Conservation (phyloP, 768 basidiomycete genomes). For the Hebeloma cylindrosporum region DNA sequence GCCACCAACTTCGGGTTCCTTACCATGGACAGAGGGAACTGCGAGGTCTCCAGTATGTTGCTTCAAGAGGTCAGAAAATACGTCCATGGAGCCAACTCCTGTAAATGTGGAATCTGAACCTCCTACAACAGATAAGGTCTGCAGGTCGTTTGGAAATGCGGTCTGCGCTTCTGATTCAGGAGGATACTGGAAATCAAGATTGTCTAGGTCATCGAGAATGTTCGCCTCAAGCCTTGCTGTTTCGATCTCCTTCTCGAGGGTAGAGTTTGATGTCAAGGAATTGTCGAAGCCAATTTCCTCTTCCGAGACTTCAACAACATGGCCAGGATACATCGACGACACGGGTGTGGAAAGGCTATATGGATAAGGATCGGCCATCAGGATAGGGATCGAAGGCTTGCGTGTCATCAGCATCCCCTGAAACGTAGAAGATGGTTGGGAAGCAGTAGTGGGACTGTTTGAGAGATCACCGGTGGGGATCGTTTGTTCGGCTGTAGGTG, state of each 20-base stretch:
- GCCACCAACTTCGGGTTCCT: no score
- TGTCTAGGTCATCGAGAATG: conserved; percentile 14
- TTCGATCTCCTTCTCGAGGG: conserved; percentile 23
- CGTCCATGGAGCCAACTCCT: no score
- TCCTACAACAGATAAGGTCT: no score
- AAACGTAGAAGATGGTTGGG: conserved; percentile 2
- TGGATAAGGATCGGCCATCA: conserved; percentile 46
- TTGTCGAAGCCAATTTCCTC: conserved; percentile 29
- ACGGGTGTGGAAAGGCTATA: conserved; percentile 48
- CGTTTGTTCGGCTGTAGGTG: no score
- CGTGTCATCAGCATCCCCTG: conserved; percentile 14
- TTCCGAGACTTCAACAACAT: conserved; percentile 21
- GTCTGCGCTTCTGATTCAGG: conserved; percentile 11
- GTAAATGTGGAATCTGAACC: no score
- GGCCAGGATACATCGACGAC: conserved; percentile 12
- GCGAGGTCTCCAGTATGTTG: no score
- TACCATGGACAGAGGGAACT: no score
- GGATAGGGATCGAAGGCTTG: conserved; percentile 31
- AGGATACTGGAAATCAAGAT: conserved; percentile 25
- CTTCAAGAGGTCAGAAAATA: no score
- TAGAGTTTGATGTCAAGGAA: conserved; percentile 32
- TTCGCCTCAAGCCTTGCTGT: conserved; percentile 7
- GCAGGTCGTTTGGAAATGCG: no score
- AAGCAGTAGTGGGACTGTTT: neutral
- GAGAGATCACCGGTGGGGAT: no score